phyloP scores from a whole-genome alignment of 208 protist species.

The Novymonas esmeraldas region DNA sequence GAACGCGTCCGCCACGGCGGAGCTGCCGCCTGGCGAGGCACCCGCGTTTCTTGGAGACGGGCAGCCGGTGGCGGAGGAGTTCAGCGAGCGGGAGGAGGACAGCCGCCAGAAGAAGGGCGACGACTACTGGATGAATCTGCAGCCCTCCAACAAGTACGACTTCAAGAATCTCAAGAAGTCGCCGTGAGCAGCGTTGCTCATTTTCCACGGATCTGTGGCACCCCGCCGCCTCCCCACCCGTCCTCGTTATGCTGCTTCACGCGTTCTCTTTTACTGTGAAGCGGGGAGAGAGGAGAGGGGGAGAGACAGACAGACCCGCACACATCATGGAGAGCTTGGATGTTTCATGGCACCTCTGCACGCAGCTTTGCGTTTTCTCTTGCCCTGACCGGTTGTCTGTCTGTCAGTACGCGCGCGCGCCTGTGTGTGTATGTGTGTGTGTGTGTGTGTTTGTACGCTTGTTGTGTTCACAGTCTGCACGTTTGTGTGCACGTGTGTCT shows the following conservation, averaged over 20 bases:
- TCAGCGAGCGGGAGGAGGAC: conserved; percentile 80
- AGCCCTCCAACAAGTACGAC: conserved; percentile 90
- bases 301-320: too few relatives aligned
- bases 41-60: conserved; percentile 43
- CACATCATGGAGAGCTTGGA: too few relatives aligned
- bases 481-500: background rate
- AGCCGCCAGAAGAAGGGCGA: conserved; percentile 89
- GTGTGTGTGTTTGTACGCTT: background rate
- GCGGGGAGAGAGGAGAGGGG: too few relatives aligned
- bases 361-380: too few relatives aligned
- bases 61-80: conserved; percentile 55
- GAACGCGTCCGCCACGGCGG: conserved; percentile 65
- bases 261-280: too few relatives aligned
- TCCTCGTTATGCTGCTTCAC: too few relatives aligned
- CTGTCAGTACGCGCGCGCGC: too few relatives aligned
- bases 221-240: background rate
- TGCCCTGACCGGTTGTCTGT: too few relatives aligned
- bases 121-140: conserved; percentile 93
- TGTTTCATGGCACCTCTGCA: too few relatives aligned
- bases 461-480: conserved; percentile 16
- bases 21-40: conserved; percentile 46
- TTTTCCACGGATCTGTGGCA: background rate
- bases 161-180: conserved; percentile 91
- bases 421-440: background rate
- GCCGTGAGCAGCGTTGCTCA: conserved; percentile 38